Conservation (phyloP, 164 flowering plant genomes). For the Vitis amurensis region DNA sequence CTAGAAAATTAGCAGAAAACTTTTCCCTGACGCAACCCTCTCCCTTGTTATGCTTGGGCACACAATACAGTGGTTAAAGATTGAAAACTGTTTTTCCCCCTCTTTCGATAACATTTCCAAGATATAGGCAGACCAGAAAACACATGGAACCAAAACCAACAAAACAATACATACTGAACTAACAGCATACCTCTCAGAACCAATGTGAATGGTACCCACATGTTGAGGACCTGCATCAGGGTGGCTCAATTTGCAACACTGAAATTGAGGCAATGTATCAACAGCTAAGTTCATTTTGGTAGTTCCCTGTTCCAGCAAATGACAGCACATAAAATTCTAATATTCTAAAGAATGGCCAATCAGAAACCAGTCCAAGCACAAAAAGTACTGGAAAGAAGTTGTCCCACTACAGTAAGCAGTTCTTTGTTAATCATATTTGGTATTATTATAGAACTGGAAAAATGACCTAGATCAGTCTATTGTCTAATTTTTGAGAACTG, state of each 20-base stretch:
- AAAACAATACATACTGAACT: not conserved
- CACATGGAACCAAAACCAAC: not conserved
- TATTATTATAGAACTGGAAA: not conserved
- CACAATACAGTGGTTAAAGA: not conserved
- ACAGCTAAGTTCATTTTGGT: conserved; percentile 93
- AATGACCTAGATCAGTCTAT: no score
- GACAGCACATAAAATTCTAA: conserved; percentile 1
- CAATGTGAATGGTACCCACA: conserved; percentile 93
- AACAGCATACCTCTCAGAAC: conserved; percentile 74
- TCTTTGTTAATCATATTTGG: not conserved
- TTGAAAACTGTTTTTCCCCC: not conserved
- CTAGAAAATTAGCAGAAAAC: no score
- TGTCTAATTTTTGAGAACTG: no score
- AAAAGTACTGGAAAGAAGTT: not conserved
- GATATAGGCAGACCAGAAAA: not conserved
- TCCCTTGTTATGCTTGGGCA: no score
- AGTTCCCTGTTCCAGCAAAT: conserved; percentile 60
- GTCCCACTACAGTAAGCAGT: not conserved
- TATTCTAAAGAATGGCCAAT: not conserved
- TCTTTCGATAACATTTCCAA: not conserved
- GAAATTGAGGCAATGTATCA: conserved; percentile 73
- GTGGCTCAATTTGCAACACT: conserved; percentile 57
- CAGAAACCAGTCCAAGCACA: not conserved
- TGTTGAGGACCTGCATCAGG: conserved; percentile 82
- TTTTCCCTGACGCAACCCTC: no score